Evolutionary conservation across 2,329 filamentous ascomycete species (phyloP), one percentile per base, ranked within the genome.

Genomic region (Akanthomyces uredinophilus): DNA sequence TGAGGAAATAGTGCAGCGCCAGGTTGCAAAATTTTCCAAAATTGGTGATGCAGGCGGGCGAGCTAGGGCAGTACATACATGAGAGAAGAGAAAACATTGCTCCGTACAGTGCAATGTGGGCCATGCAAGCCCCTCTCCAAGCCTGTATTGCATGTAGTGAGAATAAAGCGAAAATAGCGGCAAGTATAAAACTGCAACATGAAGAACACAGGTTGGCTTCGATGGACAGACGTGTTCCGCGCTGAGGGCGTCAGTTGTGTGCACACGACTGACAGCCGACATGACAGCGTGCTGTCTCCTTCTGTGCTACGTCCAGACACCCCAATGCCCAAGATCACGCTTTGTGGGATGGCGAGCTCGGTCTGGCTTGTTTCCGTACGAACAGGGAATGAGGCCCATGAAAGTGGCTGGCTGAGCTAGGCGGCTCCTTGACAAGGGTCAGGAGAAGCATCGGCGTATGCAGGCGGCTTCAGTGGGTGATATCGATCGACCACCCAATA

Each of bases 391-490:
- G 14, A 5, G 37, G 37, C 10, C 37, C 1, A 16, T 39, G 5
- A 16, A 44, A 44, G n/a, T 50, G 55, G 44, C 55, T 58, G 55
- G 55, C 55, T 50, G 57, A 52, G 14, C 24, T 14, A 32, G 29
- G 39, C 44, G 5, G 16, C 11, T 4, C 7, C 16, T 4, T 18
- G 37, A 7, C 47, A 35, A n/a, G 47, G 37, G 37, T 44, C 57
- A 13, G 47, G 24, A 35, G 24, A 18, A n/a, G 24, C 8, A 24
- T n/a, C 46, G 14, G 54, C 7, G 8, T 20, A 35, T 60, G 57
- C 57, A 53, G 14, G 16, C 20, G 14, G 16, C 20, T 16, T 35
- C n/a, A 46, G 8, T 37, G n/a, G 4, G 13, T 4, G 18, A 39
- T 29, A 43, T 20, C 18, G 41, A 53, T 60, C 20, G n/a, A 16